phyloP scores from a whole-genome alignment of 2,329 filamentous ascomycete genomes.

The Plectosphaerella cucumerina region DNA sequence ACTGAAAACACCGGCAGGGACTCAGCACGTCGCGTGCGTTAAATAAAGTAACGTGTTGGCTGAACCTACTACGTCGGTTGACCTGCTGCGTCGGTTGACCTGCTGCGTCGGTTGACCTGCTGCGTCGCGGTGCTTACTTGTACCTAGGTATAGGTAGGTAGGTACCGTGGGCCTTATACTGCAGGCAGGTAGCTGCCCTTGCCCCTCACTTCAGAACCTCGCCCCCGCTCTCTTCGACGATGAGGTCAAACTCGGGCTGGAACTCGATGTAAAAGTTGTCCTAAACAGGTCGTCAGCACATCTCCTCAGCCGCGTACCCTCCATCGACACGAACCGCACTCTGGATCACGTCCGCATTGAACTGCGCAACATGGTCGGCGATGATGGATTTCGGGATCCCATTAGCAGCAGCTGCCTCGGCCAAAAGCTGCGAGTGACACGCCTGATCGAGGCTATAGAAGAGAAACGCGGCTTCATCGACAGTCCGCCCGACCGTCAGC shows the following conservation, averaged over 20 bases:
- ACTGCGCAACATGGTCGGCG: slow-evolving; percentile 32
- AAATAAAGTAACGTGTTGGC: no score
- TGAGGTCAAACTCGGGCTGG: background rate
- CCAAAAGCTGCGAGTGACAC: slow-evolving; percentile 62
- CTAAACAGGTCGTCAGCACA: background rate
- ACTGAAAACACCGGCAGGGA: no score
- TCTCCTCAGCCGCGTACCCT: background rate
- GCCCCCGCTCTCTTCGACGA: background rate
- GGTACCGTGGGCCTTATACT: no score
- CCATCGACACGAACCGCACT: background rate
- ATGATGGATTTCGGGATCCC: slow-evolving; percentile 28
- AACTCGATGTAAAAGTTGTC: background rate
- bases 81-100: no score
- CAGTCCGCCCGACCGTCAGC: slow-evolving; percentile 42
- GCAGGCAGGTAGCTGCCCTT: no score
- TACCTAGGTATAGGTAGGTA: no score
- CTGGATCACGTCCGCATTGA: background rate
- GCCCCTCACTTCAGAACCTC: background rate
- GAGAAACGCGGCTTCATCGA: slow-evolving; percentile 65
- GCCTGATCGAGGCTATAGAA: slow-evolving; percentile 63
- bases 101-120: no score
- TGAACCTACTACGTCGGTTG: no score
- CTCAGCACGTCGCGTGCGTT: no score
- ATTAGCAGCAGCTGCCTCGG: slow-evolving; percentile 52
- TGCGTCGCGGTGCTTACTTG: no score